phyloP scores from a whole-genome alignment of 371 early-diverging fungal species.

The Batrachochytrium dendrobatidis region DNA sequence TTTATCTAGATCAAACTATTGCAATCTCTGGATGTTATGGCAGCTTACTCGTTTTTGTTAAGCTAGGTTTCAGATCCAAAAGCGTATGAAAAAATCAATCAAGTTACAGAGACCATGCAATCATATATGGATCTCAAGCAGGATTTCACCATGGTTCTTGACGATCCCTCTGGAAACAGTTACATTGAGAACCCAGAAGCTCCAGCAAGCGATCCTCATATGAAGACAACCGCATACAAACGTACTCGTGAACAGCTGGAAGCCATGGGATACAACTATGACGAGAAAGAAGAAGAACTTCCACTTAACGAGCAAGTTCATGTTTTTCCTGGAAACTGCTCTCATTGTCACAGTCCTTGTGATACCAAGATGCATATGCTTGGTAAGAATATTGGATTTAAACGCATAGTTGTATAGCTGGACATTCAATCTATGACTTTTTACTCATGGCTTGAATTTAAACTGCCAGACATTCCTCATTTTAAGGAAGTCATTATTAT shows the following conservation, averaged over 20 bases:
- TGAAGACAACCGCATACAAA: slow-evolving; percentile 54
- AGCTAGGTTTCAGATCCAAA: slow-evolving; percentile 21
- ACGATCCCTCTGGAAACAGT: slow-evolving; percentile 91
- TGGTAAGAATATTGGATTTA: slow-evolving; percentile 10
- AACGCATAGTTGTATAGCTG: not conserved
- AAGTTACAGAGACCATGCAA: slow-evolving; percentile 57
- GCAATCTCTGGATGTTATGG: too few relatives aligned
- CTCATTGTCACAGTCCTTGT: slow-evolving; percentile 70
- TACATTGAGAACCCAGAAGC: slow-evolving; percentile 70
- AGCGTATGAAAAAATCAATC: slow-evolving; percentile 67
- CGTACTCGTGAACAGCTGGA: slow-evolving; percentile 75
- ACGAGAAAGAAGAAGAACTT: slow-evolving; percentile 45
- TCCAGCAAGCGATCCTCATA: slow-evolving; percentile 59
- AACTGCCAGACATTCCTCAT: slow-evolving; percentile 69
- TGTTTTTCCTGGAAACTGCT: slow-evolving; percentile 83
- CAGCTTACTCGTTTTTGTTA: not conserved
- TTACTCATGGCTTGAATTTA: too few relatives aligned
- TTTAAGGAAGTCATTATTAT: slow-evolving; percentile 94
- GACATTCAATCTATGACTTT: too few relatives aligned
- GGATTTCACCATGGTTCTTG: slow-evolving; percentile 68
- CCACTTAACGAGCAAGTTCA: slow-evolving; percentile 54
- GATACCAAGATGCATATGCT: slow-evolving; percentile 89
- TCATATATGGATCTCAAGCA: slow-evolving; percentile 37
- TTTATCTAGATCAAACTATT: not conserved
- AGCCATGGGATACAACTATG: slow-evolving; percentile 62